Conservation (phyloP, 2,329 filamentous ascomycete genomes). For the Teratosphaeria zuluensis region DNA sequence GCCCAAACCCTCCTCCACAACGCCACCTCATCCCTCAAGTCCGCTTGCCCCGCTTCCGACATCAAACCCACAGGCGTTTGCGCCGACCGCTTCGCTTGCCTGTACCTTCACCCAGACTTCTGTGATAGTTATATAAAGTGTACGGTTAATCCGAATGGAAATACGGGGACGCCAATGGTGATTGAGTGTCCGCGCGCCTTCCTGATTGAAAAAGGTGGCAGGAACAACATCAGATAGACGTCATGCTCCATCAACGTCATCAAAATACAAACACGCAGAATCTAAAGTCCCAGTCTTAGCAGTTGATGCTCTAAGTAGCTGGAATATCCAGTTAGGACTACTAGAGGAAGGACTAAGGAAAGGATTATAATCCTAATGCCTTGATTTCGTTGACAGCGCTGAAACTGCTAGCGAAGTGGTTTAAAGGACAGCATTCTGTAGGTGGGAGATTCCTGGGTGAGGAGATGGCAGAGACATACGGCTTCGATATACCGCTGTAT, state of each 20-base stretch:
- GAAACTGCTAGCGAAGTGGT: conserved; percentile 78
- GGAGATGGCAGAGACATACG: conserved; percentile 73
- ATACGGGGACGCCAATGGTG: too few species aligned
- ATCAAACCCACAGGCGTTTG: too few species aligned
- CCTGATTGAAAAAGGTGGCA: neutral
- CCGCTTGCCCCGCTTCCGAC: too few species aligned
- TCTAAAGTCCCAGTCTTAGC: conserved; percentile 70
- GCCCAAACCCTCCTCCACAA: too few species aligned
- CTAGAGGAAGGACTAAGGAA: conserved; percentile 66
- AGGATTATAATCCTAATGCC: conserved; percentile 67
- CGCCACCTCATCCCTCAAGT: too few species aligned
- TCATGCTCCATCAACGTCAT: conserved; percentile 47
- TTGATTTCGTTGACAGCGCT: conserved; percentile 87
- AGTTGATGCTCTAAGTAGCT: conserved; percentile 87
- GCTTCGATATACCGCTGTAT: conserved; percentile 72
- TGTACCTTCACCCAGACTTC: too few species aligned
- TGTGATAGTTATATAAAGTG: too few species aligned
- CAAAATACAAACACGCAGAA: conserved; percentile 59
- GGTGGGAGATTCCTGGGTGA: conserved; percentile 81
- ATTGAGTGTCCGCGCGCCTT: neutral
- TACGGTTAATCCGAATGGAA: too few species aligned
- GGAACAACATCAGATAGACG: neutral
- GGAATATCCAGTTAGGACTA: conserved; percentile 84
- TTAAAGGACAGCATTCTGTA: conserved; percentile 80
- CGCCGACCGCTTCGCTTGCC: too few species aligned